Conservation (phyloP, 176 grass and related monocot genomes). For the Oryza rufipogon region DNA sequence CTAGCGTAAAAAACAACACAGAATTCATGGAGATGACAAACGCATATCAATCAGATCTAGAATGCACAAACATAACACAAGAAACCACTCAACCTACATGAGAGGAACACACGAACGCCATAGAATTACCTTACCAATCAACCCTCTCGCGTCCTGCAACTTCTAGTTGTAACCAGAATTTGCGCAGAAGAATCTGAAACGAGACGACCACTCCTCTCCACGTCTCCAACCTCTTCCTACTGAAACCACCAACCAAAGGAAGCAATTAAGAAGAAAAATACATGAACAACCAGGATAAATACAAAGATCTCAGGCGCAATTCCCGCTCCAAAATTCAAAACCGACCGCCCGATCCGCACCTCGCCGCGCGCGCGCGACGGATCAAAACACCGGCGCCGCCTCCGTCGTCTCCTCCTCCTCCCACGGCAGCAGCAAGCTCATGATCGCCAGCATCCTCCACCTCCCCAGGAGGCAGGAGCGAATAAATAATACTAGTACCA, state of each 20-base stretch:
- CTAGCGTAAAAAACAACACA: background rate
- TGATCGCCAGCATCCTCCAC: background rate
- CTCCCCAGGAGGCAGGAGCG: background rate
- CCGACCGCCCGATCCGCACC: background rate
- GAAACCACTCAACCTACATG: background rate
- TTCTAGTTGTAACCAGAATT: background rate
- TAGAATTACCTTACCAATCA: conserved; percentile 11
- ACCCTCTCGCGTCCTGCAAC: background rate
- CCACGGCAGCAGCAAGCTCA: background rate
- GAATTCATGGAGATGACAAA: background rate
- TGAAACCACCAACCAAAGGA: background rate
- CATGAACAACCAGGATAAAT: background rate
- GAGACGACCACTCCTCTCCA: background rate
- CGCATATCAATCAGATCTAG: conserved; percentile 4
- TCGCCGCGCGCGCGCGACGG: background rate
- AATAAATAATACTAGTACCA: conserved; percentile 5
- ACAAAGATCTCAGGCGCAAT: background rate
- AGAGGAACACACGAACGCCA: background rate
- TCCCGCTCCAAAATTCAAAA: background rate
- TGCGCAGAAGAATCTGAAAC: background rate
- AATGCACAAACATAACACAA: conserved; percentile 11
- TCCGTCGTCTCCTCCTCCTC: too few relatives aligned
- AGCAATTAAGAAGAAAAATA: background rate
- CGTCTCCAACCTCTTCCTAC: background rate
- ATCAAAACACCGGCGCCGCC: background rate